phyloP scores from a whole-genome alignment of 2,329 filamentous ascomycete genomes.

The Aphanocladium album region DNA sequence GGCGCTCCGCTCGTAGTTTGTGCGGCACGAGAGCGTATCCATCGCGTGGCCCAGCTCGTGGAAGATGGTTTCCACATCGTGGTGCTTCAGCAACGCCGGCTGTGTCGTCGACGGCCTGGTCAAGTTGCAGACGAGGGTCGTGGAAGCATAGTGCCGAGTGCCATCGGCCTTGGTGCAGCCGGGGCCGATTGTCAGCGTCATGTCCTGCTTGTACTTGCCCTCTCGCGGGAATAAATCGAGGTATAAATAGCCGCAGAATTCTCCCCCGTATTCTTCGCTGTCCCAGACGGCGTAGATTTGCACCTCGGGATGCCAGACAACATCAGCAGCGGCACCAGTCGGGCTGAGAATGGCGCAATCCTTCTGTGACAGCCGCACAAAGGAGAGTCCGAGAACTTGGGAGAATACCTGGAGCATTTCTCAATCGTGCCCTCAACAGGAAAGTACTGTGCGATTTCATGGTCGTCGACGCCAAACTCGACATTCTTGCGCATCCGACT shows the following conservation, averaged over 20 bases:
- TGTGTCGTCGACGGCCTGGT: conserved; percentile 48
- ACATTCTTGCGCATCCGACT: conserved; percentile 74
- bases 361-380: conserved; percentile 61
- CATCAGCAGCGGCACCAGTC: conserved; percentile 63
- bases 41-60: conserved; percentile 54
- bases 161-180: conserved; percentile 45
- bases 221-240: conserved; percentile 51
- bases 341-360: conserved; percentile 57
- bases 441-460: conserved; percentile 78
- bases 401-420: conserved; percentile 80
- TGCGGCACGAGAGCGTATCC: conserved; percentile 49
- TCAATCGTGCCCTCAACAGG: conserved; percentile 67
- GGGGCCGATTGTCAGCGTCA: conserved; percentile 46
- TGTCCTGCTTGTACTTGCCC: conserved; percentile 43
- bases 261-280: conserved; percentile 41
- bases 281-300: conserved; percentile 52
- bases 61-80: conserved; percentile 39
- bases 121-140: conserved; percentile 52
- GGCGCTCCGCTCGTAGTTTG: conserved; percentile 47
- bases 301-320: conserved; percentile 55
- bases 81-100: conserved; percentile 50
- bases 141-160: conserved; percentile 47
- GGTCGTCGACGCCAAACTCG: conserved; percentile 73
- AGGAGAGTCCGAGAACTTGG: conserved; percentile 72
- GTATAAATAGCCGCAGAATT: conserved; percentile 54